Base-by-base conservation (phyloP, 805 yeast genomes). In the Candida saitoana region DNA sequence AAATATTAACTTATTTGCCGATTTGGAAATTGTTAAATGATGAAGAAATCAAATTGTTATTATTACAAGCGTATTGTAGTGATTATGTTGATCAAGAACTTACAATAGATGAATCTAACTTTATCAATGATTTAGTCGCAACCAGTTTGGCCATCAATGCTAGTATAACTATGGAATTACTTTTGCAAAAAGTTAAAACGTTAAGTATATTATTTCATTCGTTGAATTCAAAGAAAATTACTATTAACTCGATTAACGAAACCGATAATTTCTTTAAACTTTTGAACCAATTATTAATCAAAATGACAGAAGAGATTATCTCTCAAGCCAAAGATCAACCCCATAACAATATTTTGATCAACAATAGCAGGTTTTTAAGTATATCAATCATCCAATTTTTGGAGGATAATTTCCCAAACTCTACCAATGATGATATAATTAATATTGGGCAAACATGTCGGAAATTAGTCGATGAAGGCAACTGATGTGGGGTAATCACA, bases 341-440 rank as follows among this genome's bases (percentile, higher is more conserved):
- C 8, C 48, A 48, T 16, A 45, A 45, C 18, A 37, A 40, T 9
- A 51, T 61, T 1, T 40, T 67, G 31, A 36, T 45, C 11, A 67
- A 67, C 45, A 67, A 67, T 47, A 40, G 62, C 16, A 55, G 54
- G 43, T 68, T 59, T 44, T 56, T 67, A 24, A 57, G 63, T 24
- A 68, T 55, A 7, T 40, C 56, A 5, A 46, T 55, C 2, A 16
- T 42, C 5, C 32, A 38, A 8, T 40, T 42, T 9, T 29, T 45
- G 18, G 29, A 39, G 15, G 37, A 24, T 17, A 19, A 12, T 33
- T n/a, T n/a, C n/a, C n/a, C n/a, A n/a, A n/a, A n/a, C n/a, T n/a
- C n/a, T n/a, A n/a, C n/a, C n/a, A n/a, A n/a, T n/a, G n/a, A n/a
- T n/a, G n/a, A n/a, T n/a, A n/a, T n/a, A n/a, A n/a, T n/a, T n/a